Percentiles rank a stretch among this genome's conserved stretches.
phyloP scores from a whole-genome alignment of 2,329 filamentous ascomycete species.

The Penicillium corylophilum region DNA sequence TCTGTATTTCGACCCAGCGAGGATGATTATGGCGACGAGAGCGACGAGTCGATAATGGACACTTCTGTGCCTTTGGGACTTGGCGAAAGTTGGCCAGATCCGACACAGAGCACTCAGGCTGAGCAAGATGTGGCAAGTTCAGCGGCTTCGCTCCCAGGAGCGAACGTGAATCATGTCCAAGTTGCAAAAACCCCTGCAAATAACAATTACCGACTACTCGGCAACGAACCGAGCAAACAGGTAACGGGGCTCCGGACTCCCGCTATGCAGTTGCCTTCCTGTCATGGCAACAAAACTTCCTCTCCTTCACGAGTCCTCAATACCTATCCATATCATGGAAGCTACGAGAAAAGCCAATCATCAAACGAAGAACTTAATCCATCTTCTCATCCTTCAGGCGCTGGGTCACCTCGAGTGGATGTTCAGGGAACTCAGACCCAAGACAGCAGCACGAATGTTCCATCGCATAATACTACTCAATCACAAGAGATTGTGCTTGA shows the following conservation, averaged over 20 bases:
- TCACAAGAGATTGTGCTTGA: constrained; percentile 23
- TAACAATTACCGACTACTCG: constrained; percentile 8
- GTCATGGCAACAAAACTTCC: constrained; percentile 28
- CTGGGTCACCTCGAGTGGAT: constrained; percentile 8
- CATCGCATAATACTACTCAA: constrained; percentile 15
- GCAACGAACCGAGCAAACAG: background rate
- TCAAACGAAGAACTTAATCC: constrained; percentile 18
- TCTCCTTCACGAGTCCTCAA: constrained; percentile 37
- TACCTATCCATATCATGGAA: constrained; percentile 31
- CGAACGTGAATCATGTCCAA: constrained; percentile 26
- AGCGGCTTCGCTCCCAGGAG: constrained; percentile 19
- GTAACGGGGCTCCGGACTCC: background rate
- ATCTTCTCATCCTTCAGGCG: constrained; percentile 4
- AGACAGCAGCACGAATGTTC: constrained; percentile 15
- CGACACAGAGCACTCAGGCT: constrained; percentile 22
- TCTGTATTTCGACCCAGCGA: background rate
- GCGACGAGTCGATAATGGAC: constrained; percentile 39
- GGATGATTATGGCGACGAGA: constrained; percentile 20
- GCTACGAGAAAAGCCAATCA: constrained; percentile 11
- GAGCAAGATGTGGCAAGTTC: constrained; percentile 25
- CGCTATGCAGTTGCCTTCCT: constrained; percentile 17
- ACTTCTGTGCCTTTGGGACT: constrained; percentile 34
- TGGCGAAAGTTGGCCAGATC: constrained; percentile 22
- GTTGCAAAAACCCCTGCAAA: constrained; percentile 32
- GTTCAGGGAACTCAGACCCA: constrained; percentile 27